Base-by-base conservation (phyloP, 2,329 filamentous ascomycete species). In the Colletotrichum chrysophilum region DNA sequence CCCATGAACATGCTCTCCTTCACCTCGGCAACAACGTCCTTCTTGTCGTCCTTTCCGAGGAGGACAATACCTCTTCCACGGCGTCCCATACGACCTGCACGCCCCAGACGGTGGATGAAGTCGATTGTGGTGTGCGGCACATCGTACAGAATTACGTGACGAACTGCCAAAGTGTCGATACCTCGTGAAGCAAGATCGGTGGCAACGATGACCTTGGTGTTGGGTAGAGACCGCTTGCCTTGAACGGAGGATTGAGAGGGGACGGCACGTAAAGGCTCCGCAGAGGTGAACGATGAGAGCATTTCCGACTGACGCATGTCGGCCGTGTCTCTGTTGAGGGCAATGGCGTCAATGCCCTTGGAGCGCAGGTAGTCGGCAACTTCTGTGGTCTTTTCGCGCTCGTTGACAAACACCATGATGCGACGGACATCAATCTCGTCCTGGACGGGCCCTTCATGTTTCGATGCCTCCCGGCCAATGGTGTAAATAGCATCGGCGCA, bases 71-170 rank as follows among this genome's bases (percentile, higher is more conserved):
- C 97, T 71, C 96, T 90, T 18, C 97, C 97, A 83, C 97, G 91
- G 77, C 96, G 91, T 4, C 96, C 96, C 95, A 98, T 98, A 38
- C 97, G 91, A 0, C 97, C 97, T 2, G 97, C 95, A 73, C 97
- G 91, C 18, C 97, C 97, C 6, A 98, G 91, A 18, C 97, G 94
- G 85, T 99, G 97, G 81, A 99, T 98, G 81, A 99, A 99, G 84
- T 99, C 97, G 76, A 99, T 97, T 0, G 96, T 98, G 0, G 95
- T 98, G 82, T 98, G 96, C 6, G 97, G 97, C n/a, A 99, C 96
- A 83, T 99, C 96, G 84, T 98, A 98, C 30, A 99, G 87, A 70
- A 99, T 93, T 68, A 99, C 97, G 79, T 98, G 95, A 73, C 95
- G 91, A 21, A 98, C 96, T 21, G 95, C 94, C 34, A 98, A 86